Evolutionary conservation across 768 basidiomycete genomes (phyloP), one percentile per base, ranked within the genome.

Genomic region (Kwoniella pini): DNA sequence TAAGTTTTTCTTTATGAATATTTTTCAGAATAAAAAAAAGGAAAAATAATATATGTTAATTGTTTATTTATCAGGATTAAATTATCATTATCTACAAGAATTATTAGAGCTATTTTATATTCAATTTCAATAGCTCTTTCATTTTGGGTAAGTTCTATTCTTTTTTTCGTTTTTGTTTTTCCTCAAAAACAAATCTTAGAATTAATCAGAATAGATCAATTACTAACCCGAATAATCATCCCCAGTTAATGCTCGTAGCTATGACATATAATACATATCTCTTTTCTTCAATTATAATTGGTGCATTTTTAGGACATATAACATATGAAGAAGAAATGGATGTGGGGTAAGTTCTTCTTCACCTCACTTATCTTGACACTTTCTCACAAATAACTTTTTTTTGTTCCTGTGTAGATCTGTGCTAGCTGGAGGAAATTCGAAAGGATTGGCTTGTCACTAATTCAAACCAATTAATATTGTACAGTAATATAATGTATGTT

Each of bases 261-360:
- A 95, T 96, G 92, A 95, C 92, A 4, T 96, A 94, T 80, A 96
- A 96, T 67, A 91, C 88, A 31, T 95, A 92, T 69, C 85, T 95
- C 31, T 90, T 95, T 71, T 72, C 84, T 27, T 86, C 93, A 1
- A 88, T 90, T 50, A 87, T 94, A 24, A 62, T 87, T 0, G 93
- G 93, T 10, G 91, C 91, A n/a, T 84, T 83, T 1, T 68, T 89
- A 15, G 92, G 93, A 0, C 91, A 95, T 78, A 89, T 86, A 74
- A 73, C 90, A 50, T 93, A 91, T 68, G 84, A 85, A 38, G 80
- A 81, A 0, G 82, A 82, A 26, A 84, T 90, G 63, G 86, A 89
- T 68, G 75, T 84, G 15, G 86, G 88, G 43, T 74, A 38, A 68
- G 75, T 63, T 15, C 36, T 11, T 10, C 7, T 22, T 4, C 49